These are phyloP conservation scores for Alternaria sp. DNA, from an alignment of 2,329 filamentous ascomycete genomes.

Conservation along the genomic window DNA sequence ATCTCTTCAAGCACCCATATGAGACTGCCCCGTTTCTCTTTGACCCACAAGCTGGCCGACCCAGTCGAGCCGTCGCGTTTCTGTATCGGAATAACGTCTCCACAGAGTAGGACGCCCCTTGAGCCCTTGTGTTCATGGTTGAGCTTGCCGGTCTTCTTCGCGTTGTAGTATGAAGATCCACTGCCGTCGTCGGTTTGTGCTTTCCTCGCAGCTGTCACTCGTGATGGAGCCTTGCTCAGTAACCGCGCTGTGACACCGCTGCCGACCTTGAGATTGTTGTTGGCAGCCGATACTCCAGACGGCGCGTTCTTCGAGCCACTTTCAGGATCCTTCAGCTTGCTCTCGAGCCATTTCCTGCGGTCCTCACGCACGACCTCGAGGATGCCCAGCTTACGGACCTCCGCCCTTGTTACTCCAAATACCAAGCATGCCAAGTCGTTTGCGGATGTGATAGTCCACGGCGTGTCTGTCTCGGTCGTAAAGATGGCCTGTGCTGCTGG, in stretches of 20 bases:
- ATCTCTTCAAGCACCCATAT: slow-evolving; percentile 99
- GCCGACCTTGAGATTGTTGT: slow-evolving; percentile 66
- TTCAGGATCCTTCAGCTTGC: slow-evolving; percentile 74
- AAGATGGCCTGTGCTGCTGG: slow-evolving; percentile 96
- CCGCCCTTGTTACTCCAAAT: slow-evolving; percentile 98
- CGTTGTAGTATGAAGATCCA: slow-evolving; percentile 53
- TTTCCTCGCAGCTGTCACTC: slow-evolving; percentile 61
- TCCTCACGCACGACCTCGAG: slow-evolving; percentile 93
- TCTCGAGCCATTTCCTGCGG: slow-evolving; percentile 84
- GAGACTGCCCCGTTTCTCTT: slow-evolving; percentile 90
- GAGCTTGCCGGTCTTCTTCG: slow-evolving; percentile 59
- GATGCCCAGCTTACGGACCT: slow-evolving; percentile 93
- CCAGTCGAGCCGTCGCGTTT: slow-evolving; percentile 93
- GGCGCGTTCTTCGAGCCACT: slow-evolving; percentile 52
- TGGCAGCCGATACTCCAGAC: slow-evolving; percentile 45
- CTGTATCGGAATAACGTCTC: slow-evolving; percentile 97
- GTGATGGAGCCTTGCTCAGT: slow-evolving; percentile 78
- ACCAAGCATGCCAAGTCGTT: slow-evolving; percentile 96
- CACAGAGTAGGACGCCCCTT: slow-evolving; percentile 87
- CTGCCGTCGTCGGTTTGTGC: slow-evolving; percentile 70
- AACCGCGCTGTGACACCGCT: slow-evolving; percentile 87
- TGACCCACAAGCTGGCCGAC: slow-evolving; percentile 96
- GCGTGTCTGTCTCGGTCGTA: slow-evolving; percentile 86
- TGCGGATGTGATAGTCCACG: slow-evolving; percentile 94
- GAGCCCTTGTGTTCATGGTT: slow-evolving; percentile 78